phyloP scores from a whole-genome alignment of 2,329 filamentous ascomycete genomes.

The Paecilomyces formosus region DNA sequence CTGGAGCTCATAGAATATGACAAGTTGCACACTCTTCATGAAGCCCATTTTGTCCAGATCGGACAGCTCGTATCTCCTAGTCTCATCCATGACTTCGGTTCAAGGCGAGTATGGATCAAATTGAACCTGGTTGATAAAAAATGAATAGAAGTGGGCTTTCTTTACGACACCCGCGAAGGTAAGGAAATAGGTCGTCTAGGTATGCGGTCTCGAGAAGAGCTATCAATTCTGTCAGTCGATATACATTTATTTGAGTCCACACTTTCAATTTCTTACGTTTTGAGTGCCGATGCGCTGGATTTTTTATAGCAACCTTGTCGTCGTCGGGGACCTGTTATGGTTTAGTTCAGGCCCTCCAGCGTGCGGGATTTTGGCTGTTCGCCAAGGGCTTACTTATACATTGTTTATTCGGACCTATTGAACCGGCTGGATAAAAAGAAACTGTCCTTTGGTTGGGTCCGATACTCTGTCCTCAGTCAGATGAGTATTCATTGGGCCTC shows the following conservation, averaged over 20 bases:
- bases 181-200: neutral
- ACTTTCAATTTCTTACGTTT: neutral
- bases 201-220: neutral
- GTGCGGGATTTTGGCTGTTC: neutral
- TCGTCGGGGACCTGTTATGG: neutral
- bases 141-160: neutral
- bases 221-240: neutral
- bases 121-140: neutral
- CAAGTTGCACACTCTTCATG: conserved; percentile 12
- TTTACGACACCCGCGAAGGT: neutral
- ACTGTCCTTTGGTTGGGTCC: no score
- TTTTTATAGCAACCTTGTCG: neutral
- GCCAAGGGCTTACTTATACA: neutral
- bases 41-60: conserved; percentile 14
- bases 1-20: conserved; percentile 13
- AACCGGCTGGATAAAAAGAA: no score
- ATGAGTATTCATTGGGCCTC: no score
- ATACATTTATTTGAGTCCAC: neutral
- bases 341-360: neutral
- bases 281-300: neutral
- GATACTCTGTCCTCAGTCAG: no score
- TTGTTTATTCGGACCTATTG: no score
- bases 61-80: conserved; percentile 11
- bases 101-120: neutral
- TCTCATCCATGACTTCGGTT: neutral